phyloP scores from a whole-genome alignment of 306 rosid species.

The Gastrolobium villosum region DNA sequence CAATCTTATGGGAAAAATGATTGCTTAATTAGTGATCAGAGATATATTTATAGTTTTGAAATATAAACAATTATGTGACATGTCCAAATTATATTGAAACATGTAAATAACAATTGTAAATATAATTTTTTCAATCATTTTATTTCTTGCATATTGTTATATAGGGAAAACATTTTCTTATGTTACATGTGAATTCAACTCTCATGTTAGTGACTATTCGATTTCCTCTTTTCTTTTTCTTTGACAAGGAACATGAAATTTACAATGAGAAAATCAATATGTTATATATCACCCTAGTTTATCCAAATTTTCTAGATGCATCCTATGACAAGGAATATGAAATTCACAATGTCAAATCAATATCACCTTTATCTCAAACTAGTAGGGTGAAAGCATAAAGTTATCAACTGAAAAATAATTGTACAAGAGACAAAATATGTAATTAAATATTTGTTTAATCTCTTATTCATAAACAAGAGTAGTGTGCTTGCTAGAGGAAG shows the following conservation, averaged over 20 bases:
- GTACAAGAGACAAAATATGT: constrained; percentile 8
- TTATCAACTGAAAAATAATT: neutral
- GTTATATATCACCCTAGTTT: neutral
- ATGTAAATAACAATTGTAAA: neutral
- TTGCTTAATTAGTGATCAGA: constrained; percentile 6
- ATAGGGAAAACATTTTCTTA: too few relatives aligned
- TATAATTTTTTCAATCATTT: neutral
- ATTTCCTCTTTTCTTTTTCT: too few relatives aligned
- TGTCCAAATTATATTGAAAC: neutral
- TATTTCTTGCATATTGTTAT: neutral
- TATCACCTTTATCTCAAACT: too few relatives aligned
- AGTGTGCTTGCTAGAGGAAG: constrained; percentile 22
- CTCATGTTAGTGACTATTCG: too few relatives aligned
- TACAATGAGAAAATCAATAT: too few relatives aligned
- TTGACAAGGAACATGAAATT: too few relatives aligned
- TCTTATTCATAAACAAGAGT: constrained; percentile 13
- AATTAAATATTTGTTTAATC: constrained; percentile 25
- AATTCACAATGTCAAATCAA: too few relatives aligned
- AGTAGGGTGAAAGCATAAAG: neutral
- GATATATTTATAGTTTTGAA: neutral
- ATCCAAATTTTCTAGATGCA: constrained; percentile 17
- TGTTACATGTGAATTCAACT: too few relatives aligned
- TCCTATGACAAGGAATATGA: constrained; percentile 1
- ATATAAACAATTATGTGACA: neutral
- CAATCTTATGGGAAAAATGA: neutral